Evolutionary conservation across 1,284 basidiomycete species (phyloP).

Genomic region (Marasmius tenuissimus): DNA sequence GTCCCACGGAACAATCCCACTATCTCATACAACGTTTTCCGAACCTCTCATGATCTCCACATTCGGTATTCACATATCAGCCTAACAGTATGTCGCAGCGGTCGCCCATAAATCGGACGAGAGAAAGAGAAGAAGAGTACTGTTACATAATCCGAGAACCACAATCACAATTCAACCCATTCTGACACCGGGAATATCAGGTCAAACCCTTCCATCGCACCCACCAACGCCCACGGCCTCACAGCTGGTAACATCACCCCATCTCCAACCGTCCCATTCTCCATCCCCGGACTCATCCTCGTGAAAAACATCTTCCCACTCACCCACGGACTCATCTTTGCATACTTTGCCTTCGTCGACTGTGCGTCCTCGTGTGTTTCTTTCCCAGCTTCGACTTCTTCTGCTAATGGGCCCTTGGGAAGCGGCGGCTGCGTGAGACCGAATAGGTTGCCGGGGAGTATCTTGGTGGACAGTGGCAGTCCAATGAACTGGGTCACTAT

Average conservation of each 20-base stretch:
- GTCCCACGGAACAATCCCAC: too few relatives aligned
- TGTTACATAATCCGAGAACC: too few relatives aligned
- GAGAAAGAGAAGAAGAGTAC: too few relatives aligned
- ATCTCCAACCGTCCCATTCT: constrained; percentile 6
- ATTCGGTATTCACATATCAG: too few relatives aligned
- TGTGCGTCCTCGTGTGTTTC: background rate
- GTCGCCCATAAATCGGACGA: too few relatives aligned
- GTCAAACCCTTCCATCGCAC: background rate
- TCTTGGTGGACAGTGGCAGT: background rate
- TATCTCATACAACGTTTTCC: too few relatives aligned
- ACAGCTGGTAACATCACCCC: constrained; percentile 8
- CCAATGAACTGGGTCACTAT: constrained; percentile 4
- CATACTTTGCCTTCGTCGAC: constrained; percentile 3
- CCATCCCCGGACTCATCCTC: background rate
- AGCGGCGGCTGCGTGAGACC: constrained; percentile 10
- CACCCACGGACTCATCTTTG: background rate
- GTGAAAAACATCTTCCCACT: background rate
- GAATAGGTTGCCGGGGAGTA: background rate
- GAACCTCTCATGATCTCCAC: too few relatives aligned
- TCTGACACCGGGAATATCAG: background rate
- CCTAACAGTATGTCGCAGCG: too few relatives aligned
- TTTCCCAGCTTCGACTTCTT: constrained; percentile 1
- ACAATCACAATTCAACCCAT: background rate
- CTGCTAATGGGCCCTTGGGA: constrained; percentile 6
- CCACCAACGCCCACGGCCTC: background rate